Base-by-base conservation (phyloP, 225 moss, liverwort and hornwort species). In the Physcomitrium patens region DNA sequence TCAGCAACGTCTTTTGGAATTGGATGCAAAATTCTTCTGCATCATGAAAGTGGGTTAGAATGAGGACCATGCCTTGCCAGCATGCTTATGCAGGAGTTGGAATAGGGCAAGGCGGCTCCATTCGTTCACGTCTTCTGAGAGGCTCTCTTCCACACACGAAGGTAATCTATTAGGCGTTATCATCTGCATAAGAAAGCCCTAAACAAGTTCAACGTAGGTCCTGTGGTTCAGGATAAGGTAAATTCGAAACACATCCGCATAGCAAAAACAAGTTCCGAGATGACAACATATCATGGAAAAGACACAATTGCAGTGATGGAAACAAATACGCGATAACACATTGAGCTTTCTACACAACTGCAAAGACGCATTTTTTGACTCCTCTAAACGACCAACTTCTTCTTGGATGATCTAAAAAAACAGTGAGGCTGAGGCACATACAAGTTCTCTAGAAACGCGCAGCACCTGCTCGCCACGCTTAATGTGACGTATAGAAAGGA, bases 101-200 rank as follows among this genome's bases (percentile, higher is more conserved):
- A 83, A 86, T 45, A 83, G 83, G 75, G 86, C 86, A 44, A 86
- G 79, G 68, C 83, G 77, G 64, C 83, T 83, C 83, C 86, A 86
- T 78, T 83, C 83, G 68, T 83, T 86, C 23, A 83, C 86, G 53
- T 77, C 78, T 37, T 65, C 71, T 14, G 80, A 71, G 56, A 86
- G 80, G 41, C 54, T 46, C 23, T 80, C 80, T 23, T 50, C 79
- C 16, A 86, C n/a, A 18, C 62, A 45, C 49, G 68, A 61, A 26
- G 86, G 80, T 69, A 83, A 78, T 72, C 72, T 75, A 74, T 78
- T 77, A 2, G 86, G 83, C 46, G 83, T 80, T 28, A 86, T 80
- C 80, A 86, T 80, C 83, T 86, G 83, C 77, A 63, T 60, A 44
- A 9, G n/a, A 73, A 19, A 72, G 54, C 65, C 59, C 65, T 26